These are phyloP conservation scores for Skeletonema potamos DNA, from an alignment of 108 stramenopile species.

Conservation along the genomic window DNA sequence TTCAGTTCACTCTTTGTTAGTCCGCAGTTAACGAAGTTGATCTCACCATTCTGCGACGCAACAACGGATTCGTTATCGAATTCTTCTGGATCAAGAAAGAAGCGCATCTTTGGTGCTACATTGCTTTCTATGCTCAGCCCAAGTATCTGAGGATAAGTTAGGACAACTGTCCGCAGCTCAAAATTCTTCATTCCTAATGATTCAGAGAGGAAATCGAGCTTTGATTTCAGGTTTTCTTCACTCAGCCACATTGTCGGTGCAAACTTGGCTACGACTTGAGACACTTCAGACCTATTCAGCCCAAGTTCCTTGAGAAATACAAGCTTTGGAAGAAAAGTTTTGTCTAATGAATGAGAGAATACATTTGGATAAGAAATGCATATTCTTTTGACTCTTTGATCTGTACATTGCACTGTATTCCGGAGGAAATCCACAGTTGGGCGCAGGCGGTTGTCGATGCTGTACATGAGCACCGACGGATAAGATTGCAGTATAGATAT, in stretches of 20 bases:
- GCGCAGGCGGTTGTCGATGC: constrained; percentile 28
- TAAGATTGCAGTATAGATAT: constrained; percentile 29
- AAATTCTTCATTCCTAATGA: constrained; percentile 13
- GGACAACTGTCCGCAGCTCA: constrained; percentile 33
- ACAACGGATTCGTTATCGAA: not conserved
- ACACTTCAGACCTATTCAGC: constrained; percentile 36
- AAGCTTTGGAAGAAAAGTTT: constrained; percentile 31
- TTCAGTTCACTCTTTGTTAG: constrained; percentile 34
- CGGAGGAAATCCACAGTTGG: constrained; percentile 28
- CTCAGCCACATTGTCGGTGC: constrained; percentile 49
- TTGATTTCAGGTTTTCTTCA: constrained; percentile 31
- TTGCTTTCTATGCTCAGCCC: constrained; percentile 46
- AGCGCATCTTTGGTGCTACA: constrained; percentile 40
- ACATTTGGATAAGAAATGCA: constrained; percentile 26
- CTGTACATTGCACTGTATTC: constrained; percentile 14
- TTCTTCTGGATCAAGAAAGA: constrained; percentile 23
- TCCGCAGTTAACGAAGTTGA: constrained; percentile 11
- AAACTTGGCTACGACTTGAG: constrained; percentile 39
- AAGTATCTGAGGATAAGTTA: constrained; percentile 50
- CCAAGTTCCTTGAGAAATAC: constrained; percentile 8
- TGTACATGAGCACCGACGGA: constrained; percentile 42
- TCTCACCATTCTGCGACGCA: not conserved
- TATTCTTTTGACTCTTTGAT: not conserved
- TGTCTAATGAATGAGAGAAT: constrained; percentile 40
- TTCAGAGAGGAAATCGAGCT: constrained; percentile 36